Base-by-base conservation (phyloP, 2,329 filamentous ascomycete species). In the Venturia aucupariae region DNA sequence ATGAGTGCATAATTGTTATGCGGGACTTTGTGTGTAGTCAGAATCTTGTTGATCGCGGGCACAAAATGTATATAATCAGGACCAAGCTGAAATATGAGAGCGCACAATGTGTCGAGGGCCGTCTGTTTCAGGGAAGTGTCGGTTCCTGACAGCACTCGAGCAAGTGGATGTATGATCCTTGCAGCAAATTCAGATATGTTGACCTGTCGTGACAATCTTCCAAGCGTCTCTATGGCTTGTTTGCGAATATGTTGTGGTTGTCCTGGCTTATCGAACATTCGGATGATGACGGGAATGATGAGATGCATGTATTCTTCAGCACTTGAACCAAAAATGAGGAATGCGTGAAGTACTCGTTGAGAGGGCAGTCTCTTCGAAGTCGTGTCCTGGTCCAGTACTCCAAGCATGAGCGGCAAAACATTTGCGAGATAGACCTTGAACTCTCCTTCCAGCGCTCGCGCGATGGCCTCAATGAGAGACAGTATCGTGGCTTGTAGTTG, bases 221-320 rank as follows among this genome's bases (percentile, higher is more conserved):
- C 93, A 66, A 99, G 87, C 0, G 92, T 96, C 71, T 99, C 95
- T 69, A 99, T 97, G 0, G 93, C 93, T 30, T 87, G 86, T 75
- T 92, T 95, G 63, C 91, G 85, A 60, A 97, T 85, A 66, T 88
- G 88, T 1, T 84, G 80, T 8, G 92, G 91, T 67, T 95, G 90
- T 13, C 89, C 87, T 39, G 89, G 85, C 72, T 91, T 95, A 74
- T 99, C 93, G 71, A 99, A 97, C 60, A 96, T 89, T 55, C 89
- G 87, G 10, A 99, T 92, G 71, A 99, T 92, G 42, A 96, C 91
- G 0, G 94, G 94, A 62, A 99, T 90, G 69, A 99, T 97, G 62
- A 99, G 82, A 74, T 99, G 94, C 94, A 99, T 99, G 75, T 99
- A 99, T 74, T 99, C 94, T 74, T 99, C 94, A 13, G 90, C 90